A percentile compares a stretch with the other conserved stretches of the same genome.
These are phyloP conservation scores for Saksenaea oblongispora DNA, from an alignment of 371 early-diverging fungal genomes.

Conservation along the genomic window DNA sequence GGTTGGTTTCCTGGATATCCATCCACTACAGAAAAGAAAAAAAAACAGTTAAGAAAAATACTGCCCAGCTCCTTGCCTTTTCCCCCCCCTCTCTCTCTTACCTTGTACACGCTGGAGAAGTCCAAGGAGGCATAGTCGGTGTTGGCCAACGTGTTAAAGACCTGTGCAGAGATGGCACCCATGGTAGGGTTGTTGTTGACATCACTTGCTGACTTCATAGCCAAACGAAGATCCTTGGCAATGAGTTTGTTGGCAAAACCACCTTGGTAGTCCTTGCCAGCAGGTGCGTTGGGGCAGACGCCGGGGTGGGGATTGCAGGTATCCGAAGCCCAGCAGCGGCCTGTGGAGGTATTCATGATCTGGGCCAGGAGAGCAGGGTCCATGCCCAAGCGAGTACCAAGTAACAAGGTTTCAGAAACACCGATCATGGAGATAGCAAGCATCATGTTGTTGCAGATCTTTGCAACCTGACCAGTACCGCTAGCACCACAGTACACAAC, in stretches of 20 bases:
- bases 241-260: constrained; percentile 91
- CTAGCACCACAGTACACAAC: constrained; percentile 88
- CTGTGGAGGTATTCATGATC: constrained; percentile 89
- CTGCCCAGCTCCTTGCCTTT: too few relatives aligned
- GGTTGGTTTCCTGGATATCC: not conserved
- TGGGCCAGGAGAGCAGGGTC: constrained; percentile 82
- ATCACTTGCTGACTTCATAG: constrained; percentile 86
- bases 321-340: constrained; percentile 92
- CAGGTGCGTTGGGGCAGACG: constrained; percentile 80
- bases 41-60: not conserved
- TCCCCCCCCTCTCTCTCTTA: too few relatives aligned
- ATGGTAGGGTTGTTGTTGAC: constrained; percentile 70
- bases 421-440: constrained; percentile 94
- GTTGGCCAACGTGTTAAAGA: constrained; percentile 73
- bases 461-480: constrained; percentile 93
- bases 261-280: constrained; percentile 83
- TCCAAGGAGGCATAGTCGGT: constrained; percentile 66
- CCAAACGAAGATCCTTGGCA: constrained; percentile 94
- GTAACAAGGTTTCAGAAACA: constrained; percentile 88
- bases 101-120: constrained; percentile 78
- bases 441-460: constrained; percentile 97
- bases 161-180: constrained; percentile 75
- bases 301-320: constrained; percentile 92
- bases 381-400: constrained; percentile 88
- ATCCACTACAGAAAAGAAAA: constrained; percentile 15